Conservation (phyloP, 139 green algal species). For the Nannochloris sp. region DNA sequence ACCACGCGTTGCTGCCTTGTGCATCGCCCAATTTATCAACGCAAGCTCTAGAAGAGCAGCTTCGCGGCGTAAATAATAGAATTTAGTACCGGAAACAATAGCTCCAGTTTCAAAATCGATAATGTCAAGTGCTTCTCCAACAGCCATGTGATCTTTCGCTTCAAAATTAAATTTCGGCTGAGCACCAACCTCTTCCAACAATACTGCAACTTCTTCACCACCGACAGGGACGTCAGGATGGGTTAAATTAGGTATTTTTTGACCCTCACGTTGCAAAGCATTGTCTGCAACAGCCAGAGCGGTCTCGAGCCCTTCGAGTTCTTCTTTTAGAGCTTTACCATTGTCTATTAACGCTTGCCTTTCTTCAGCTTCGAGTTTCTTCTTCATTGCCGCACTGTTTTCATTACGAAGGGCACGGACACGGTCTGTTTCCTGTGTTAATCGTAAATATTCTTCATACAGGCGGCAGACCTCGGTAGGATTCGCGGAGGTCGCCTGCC, state of each 20-base stretch:
- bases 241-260: slow-evolving; percentile 89
- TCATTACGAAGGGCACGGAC: slow-evolving; percentile 75
- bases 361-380: slow-evolving; percentile 74
- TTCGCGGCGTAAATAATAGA: slow-evolving; percentile 88
- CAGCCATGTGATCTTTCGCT: slow-evolving; percentile 66
- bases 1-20: slow-evolving; percentile 53
- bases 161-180: slow-evolving; percentile 65
- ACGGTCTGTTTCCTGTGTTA: slow-evolving; percentile 52
- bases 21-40: slow-evolving; percentile 83
- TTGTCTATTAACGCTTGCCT: slow-evolving; percentile 63
- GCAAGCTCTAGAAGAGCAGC: slow-evolving; percentile 92
- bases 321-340: slow-evolving; percentile 86
- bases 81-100: slow-evolving; percentile 81
- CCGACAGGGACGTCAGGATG: slow-evolving; percentile 75
- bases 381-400: slow-evolving; percentile 88
- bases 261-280: slow-evolving; percentile 80
- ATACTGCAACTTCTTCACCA: slow-evolving; percentile 64
- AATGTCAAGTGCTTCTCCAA: slow-evolving; percentile 68
- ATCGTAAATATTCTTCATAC: slow-evolving; percentile 71
- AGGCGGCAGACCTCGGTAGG: slow-evolving; percentile 62
- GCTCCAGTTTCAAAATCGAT: slow-evolving; percentile 84
- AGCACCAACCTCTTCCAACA: slow-evolving; percentile 39
- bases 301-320: slow-evolving; percentile 68
- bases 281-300: slow-evolving; percentile 48
- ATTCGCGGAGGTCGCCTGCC: slow-evolving; percentile 60